Evolutionary conservation across 352 stramenopile species (phyloP).

Genomic region (Stramenopiles sp.): DNA sequence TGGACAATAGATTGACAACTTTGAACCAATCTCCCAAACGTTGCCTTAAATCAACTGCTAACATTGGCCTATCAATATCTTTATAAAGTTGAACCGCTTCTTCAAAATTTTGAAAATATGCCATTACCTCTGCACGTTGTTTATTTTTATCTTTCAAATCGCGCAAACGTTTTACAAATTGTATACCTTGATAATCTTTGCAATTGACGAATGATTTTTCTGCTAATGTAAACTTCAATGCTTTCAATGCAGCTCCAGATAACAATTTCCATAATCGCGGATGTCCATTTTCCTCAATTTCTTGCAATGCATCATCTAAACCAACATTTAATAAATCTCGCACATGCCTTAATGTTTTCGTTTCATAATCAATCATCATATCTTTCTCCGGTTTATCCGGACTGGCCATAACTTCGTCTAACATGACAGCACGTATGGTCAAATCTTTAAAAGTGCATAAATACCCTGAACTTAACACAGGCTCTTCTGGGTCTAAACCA

Average conservation of each 20-base stretch:
- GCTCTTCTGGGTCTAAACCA: constrained; percentile 54
- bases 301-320: constrained; percentile 42
- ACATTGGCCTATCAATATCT: constrained; percentile 77
- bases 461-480: constrained; percentile 59
- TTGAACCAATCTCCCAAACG: constrained; percentile 69
- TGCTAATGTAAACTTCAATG: constrained; percentile 67
- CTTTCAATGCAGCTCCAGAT: constrained; percentile 56
- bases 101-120: constrained; percentile 61
- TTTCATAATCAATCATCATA: constrained; percentile 57
- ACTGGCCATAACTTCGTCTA: constrained; percentile 58
- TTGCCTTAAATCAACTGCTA: constrained; percentile 66
- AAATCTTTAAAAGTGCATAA: constrained; percentile 62
- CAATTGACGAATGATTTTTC: constrained; percentile 72
- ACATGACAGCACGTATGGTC: constrained; percentile 46
- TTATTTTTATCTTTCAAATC: constrained; percentile 65
- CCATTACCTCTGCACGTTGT: constrained; percentile 56
- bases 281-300: constrained; percentile 58
- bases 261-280: constrained; percentile 58
- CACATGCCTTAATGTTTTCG: constrained; percentile 49
- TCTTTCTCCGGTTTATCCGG: constrained; percentile 14
- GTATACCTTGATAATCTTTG: constrained; percentile 65
- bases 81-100: constrained; percentile 67
- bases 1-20: constrained; percentile 57
- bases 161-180: constrained; percentile 67
- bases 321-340: constrained; percentile 58